Evolutionary conservation across 2,329 filamentous ascomycete species (phyloP).

Genomic region (Cercospora zeae-maydis): DNA sequence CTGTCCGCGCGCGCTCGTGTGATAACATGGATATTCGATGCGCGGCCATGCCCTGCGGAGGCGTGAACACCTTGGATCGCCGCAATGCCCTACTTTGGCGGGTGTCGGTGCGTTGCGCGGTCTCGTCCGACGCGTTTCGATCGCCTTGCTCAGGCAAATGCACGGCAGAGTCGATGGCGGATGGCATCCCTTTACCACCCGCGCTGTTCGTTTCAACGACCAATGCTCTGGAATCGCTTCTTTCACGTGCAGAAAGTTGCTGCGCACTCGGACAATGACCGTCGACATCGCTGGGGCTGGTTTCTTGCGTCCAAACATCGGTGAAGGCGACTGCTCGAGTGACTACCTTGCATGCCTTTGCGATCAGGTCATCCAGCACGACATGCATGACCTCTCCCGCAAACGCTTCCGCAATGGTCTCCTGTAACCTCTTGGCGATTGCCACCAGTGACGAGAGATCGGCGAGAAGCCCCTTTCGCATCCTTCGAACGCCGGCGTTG

Average conservation of each 20-base stretch:
- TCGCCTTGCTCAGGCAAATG: conserved; percentile 15
- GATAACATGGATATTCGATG: conserved; percentile 32
- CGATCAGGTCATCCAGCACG: conserved; percentile 85
- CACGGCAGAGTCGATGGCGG: conserved; percentile 25
- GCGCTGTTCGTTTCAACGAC: conserved; percentile 18
- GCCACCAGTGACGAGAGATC: conserved; percentile 89
- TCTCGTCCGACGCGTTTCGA: conserved; percentile 6
- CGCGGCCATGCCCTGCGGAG: conserved; percentile 24
- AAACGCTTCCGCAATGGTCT: conserved; percentile 56
- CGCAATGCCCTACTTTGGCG: conserved; percentile 5
- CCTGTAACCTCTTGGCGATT: conserved; percentile 79
- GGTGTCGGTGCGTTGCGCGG: conserved; percentile 1
- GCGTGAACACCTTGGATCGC: conserved; percentile 21
- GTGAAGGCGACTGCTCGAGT: conserved; percentile 85
- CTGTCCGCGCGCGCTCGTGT: conserved; percentile 17
- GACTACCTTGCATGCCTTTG: conserved; percentile 93
- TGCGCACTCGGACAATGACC: not conserved
- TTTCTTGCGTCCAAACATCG: conserved; percentile 64
- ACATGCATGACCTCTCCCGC: conserved; percentile 62
- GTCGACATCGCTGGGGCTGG: conserved; percentile 6
- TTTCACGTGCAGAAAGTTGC: not conserved
- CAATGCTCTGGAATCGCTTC: not conserved
- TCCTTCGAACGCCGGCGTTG: conserved; percentile 71
- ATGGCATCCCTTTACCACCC: not conserved
- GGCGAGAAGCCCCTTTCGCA: conserved; percentile 81